Base-by-base conservation (phyloP, 305 asterid genomes). In the Petunia hybrid region DNA sequence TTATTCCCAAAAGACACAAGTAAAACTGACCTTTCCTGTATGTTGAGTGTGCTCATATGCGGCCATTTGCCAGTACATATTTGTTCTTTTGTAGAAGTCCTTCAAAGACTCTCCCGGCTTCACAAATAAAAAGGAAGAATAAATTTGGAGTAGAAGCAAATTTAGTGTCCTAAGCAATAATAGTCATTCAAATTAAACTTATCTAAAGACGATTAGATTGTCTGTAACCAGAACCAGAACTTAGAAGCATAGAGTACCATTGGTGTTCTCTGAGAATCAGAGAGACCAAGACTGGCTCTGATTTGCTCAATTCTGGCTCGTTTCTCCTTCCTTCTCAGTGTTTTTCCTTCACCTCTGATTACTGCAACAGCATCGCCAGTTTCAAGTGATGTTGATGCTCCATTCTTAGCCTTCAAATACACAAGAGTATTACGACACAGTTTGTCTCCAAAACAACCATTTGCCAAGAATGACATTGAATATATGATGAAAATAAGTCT, bases 31-130 rank as follows among this genome's bases (percentile, higher is more conserved):
- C 98, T 96, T 96, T 85, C 99, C 98, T 5, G 99, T 96, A 88
- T 96, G 98, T 78, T 96, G 95, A 55, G 99, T 95, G 83, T 95
- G 98, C 81, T 95, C 98, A 83, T 92, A 90, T 62, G 99, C 99
- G 77, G 99, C 99, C 98, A 95, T 92, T 88, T 94, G 99, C 99
- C 99, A 95, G 92, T 95, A 95, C 94, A 89, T 87, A 85, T 94
- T 91, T 60, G 99, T 95, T 59, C 99, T 97, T 84, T 90, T 92
- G 77, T 90, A 95, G 90, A 95, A 95, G 87, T 95, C 98, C 89
- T 88, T 92, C 76, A 95, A 83, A 48, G 98, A 84, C 83, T 95
- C 99, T 65, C 98, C 99, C 36, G 98, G 97, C 99, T 93, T 66
- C 77, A 80, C 36, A 80, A 77, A 73, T 82, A 76, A 85, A 53